Evolutionary conservation across 1,284 basidiomycete species (phyloP), one percentile per base, ranked within the genome.

Genomic region (Thelephora terrestris): DNA sequence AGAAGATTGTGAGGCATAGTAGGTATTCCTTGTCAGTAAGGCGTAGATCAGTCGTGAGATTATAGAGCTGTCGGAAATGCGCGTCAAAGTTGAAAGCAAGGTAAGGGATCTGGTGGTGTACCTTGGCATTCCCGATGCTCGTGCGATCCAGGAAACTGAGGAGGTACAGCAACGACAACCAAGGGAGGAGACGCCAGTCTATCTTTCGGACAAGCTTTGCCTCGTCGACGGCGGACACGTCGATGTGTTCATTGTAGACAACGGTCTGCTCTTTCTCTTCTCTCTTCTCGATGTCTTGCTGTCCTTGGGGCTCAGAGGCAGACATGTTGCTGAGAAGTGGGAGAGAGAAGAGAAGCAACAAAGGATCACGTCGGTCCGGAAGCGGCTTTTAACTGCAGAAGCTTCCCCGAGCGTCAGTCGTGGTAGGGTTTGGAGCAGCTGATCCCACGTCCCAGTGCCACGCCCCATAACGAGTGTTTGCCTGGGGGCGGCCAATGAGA

Each of bases 71-170:
- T 44, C 27, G 36, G 40, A 14, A 43, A 18, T 18, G 46, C 25
- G 46, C 18, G 17, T 32, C 14, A 23, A 17, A 23, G 17, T 38
- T 14, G 46, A 18, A 21, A 2, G 35, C 6, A 20, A 18, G 14
- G 10, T 9, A 20, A 43, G 27, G 21, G n/a, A 17, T 9, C 14
- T 37, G 20, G 29, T 3, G 14, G 51, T 61, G 48, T 50, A 85
- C 78, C 66, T 78, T 80, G 10, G 85, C 85, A 64, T 90, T 90
- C 60, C 86, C 88, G 55, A 91, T 85, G 56, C 83, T 86, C 37
- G 85, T 82, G 49, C 88, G 76, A 64, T 91, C 88, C 45, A 83
- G 63, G 64, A 85, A 85, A 54, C 80, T 81, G 40, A 89, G 68
- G 34, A 89, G 69, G 63, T 88, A 90, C 52, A 90, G 64, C 51